Conservation (phyloP, 192 early-diverging fungal genomes). For the Coemansia sp. region DNA sequence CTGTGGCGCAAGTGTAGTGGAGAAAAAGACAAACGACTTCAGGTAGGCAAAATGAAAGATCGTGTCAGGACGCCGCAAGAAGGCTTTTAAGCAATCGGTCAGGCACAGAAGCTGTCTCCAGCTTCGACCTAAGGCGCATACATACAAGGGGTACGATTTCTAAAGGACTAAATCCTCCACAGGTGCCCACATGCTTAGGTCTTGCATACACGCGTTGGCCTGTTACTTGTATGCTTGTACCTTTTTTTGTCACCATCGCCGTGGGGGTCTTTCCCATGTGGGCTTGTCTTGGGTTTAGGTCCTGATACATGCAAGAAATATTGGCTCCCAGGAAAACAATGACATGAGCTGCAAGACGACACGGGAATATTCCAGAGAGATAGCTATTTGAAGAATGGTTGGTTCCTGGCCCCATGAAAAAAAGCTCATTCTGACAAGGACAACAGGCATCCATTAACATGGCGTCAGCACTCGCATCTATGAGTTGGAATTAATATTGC, state of each 20-base stretch:
- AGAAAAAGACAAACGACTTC: not conserved
- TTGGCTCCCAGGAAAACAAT: not conserved
- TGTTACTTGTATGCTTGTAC: not conserved
- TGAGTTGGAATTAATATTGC: not conserved
- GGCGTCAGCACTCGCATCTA: not conserved
- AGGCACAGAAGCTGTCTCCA: not conserved
- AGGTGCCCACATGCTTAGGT: constrained; percentile 4
- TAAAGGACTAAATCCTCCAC: not conserved
- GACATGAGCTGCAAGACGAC: not conserved
- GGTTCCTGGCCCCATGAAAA: not conserved
- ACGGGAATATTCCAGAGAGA: not conserved
- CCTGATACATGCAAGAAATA: not conserved
- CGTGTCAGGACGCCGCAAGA: not conserved
- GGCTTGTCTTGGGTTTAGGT: not conserved
- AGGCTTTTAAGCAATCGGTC: not conserved
- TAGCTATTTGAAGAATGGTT: not conserved
- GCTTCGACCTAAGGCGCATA: not conserved
- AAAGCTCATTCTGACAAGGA: not conserved
- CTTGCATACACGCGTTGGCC: not conserved
- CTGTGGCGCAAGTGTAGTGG: not conserved
- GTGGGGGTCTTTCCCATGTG: not conserved
- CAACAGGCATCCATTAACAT: not conserved
- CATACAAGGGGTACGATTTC: no score
- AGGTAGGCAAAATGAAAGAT: not conserved
- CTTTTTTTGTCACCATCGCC: not conserved